Base-by-base conservation (phyloP, 2,329 filamentous ascomycete genomes). In the Colletotrichum sp. region DNA sequence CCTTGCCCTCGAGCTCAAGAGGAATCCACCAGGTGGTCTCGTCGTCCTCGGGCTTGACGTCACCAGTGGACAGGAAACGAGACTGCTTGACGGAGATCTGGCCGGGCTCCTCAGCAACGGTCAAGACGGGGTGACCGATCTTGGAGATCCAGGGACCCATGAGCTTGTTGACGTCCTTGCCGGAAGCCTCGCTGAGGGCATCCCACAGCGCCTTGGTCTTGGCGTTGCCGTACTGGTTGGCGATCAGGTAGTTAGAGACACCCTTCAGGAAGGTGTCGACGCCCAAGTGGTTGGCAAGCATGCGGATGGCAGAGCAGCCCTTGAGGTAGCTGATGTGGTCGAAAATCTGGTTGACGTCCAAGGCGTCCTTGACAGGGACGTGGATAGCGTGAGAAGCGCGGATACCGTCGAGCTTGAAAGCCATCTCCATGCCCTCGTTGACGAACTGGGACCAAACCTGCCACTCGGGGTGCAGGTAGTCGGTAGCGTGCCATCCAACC, bases 381-480 rank as follows among this genome's bases (percentile, higher is more conserved):
- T 99, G 96, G 79, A 99, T 98, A 10, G 97, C 95, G 84, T 99
- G 97, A 66, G 96, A 98, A 56, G 95, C 95, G 62, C 97, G 94
- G 79, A 99, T 92, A 61, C 95, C 93, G 82, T 99, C 97, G 34
- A 99, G 92, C 78, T 93, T 91, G 85, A 98, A 97, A 73, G 96
- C 96, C 88, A 92, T 93, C 90, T 98, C 95, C 88, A 98, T 95
- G 80, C 94, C 94, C 88, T 98, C 97, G 86, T 95, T 95, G 81
- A 98, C 95, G 86, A 98, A 99, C 86, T 98, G 96, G 74, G 95
- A 94, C 97, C 97, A 99, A 36, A 98, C 94, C 80, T 98, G 93
- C 96, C 97, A 98, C 79, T 98, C 96, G 5, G 97, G 97, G 85
- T 98, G 95, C 71, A 98, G 92, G 82, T 97, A 91, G 82, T 98